phyloP scores from a whole-genome alignment of 768 basidiomycete genomes.

The Russula sp. region DNA sequence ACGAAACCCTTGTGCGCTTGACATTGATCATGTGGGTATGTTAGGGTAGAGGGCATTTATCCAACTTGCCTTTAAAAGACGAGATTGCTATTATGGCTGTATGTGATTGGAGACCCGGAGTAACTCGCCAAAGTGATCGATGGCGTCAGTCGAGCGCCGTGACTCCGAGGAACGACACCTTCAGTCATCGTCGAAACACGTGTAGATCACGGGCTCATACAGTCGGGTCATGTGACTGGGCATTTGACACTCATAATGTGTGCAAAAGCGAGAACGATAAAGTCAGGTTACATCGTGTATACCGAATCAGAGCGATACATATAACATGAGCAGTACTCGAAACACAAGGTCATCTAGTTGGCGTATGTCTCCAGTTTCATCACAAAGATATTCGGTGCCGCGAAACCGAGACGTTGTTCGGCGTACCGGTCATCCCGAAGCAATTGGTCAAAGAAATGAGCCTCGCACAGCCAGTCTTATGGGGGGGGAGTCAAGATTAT shows the following conservation, averaged over 20 bases:
- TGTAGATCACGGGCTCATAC: conserved; percentile 12
- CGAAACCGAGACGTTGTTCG: conserved; percentile 58
- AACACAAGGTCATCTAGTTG: background rate
- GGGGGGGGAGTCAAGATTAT: background rate
- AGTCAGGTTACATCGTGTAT: too few relatives aligned
- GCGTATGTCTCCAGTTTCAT: conserved; percentile 51
- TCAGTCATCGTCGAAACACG: conserved; percentile 19
- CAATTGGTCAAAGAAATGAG: conserved; percentile 63
- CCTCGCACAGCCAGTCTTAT: conserved; percentile 74
- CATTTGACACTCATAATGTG: too few relatives aligned
- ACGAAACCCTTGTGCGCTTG: background rate
- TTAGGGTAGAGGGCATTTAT: conserved; percentile 13
- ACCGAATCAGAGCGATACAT: background rate
- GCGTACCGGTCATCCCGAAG: conserved; percentile 55
- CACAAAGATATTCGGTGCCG: conserved; percentile 73
- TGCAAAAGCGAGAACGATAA: too few relatives aligned
- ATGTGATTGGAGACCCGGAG: too few relatives aligned
- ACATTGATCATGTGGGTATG: background rate
- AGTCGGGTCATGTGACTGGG: conserved; percentile 3
- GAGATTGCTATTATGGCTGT: background rate
- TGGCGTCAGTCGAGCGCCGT: too few relatives aligned
- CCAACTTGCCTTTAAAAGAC: conserved; percentile 12
- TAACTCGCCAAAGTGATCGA: background rate
- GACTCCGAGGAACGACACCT: conserved; percentile 4
- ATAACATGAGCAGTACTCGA: background rate